A percentile compares a stretch with the other conserved stretches of the same genome.
These are phyloP conservation scores for Raddia distichophylla DNA, from an alignment of 176 grass and related monocot genomes.

Conservation along the genomic window DNA sequence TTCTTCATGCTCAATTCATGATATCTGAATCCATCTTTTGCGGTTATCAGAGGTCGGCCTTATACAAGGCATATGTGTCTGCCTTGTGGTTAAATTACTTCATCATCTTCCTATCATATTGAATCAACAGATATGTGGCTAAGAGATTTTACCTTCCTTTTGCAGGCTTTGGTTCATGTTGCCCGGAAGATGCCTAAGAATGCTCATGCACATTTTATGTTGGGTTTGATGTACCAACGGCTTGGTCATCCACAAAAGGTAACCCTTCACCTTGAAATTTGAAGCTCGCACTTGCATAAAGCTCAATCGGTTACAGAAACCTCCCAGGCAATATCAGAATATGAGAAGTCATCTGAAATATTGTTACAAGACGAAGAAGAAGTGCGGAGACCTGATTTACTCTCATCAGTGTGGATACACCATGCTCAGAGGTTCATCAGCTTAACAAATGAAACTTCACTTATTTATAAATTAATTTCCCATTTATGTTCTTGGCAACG, in stretches of 20 bases:
- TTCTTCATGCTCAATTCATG: too few species aligned
- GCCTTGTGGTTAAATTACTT: too few species aligned
- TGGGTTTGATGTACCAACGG: constrained; percentile 98
- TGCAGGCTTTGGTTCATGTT: constrained; percentile 89
- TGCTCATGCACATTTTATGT: constrained; percentile 93
- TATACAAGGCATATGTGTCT: too few species aligned
- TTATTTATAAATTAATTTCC: constrained; percentile 4
- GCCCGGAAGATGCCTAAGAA: constrained; percentile 91
- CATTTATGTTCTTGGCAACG: neutral
- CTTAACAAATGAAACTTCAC: neutral
- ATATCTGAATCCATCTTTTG: too few species aligned
- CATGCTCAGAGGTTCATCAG: constrained; percentile 87
- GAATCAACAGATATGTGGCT: constrained; percentile 3
- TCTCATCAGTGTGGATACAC: constrained; percentile 89
- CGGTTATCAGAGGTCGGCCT: too few species aligned
- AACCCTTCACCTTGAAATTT: constrained; percentile 27
- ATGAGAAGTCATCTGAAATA: constrained; percentile 97
- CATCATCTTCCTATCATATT: too few species aligned
- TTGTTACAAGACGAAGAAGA: constrained; percentile 91
- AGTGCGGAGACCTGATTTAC: constrained; percentile 80
- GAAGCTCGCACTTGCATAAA: constrained; percentile 34
- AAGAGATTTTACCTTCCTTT: constrained; percentile 33
- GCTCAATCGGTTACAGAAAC: constrained; percentile 40
- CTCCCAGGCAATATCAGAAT: constrained; percentile 72
- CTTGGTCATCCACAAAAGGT: constrained; percentile 99